phyloP scores from a whole-genome alignment of 495 filamentous ascomycete species.

The Trichoderma erinaceum region DNA sequence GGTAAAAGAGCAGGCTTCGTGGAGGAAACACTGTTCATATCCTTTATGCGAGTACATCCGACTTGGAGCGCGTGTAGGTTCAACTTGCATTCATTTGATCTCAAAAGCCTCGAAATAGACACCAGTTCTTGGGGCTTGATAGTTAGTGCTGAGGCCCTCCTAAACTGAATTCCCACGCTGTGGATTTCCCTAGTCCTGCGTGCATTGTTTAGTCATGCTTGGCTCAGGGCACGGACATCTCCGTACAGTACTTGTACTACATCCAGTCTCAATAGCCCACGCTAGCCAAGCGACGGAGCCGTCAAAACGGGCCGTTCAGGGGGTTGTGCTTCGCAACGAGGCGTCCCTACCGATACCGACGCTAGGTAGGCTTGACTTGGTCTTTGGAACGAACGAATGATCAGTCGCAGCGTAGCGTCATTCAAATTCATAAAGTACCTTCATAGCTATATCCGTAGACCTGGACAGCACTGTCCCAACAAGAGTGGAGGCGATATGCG shows the following conservation, averaged over 20 bases:
- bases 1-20: not conserved
- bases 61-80: not conserved
- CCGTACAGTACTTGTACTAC: not conserved
- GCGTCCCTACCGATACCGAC: not conserved
- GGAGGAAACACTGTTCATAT: not conserved
- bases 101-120: not conserved
- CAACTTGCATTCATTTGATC: not conserved
- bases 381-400: too few relatives aligned
- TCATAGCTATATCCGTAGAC: too few relatives aligned
- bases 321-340: not conserved
- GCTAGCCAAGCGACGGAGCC: not conserved
- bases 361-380: not conserved
- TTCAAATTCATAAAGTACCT: too few relatives aligned
- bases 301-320: conserved; percentile 9
- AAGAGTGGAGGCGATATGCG: too few relatives aligned
- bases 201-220: not conserved
- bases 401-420: too few relatives aligned
- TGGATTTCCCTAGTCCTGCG: too few relatives aligned
- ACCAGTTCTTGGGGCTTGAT: too few relatives aligned
- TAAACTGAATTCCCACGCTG: too few relatives aligned
- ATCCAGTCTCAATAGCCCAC: not conserved
- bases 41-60: not conserved
- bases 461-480: too few relatives aligned
- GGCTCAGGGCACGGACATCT: not conserved
- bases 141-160: too few relatives aligned